A percentile compares a stretch with the other conserved stretches of the same genome.
Conservation (phyloP, 768 basidiomycete species). For the Mycena floridula region DNA sequence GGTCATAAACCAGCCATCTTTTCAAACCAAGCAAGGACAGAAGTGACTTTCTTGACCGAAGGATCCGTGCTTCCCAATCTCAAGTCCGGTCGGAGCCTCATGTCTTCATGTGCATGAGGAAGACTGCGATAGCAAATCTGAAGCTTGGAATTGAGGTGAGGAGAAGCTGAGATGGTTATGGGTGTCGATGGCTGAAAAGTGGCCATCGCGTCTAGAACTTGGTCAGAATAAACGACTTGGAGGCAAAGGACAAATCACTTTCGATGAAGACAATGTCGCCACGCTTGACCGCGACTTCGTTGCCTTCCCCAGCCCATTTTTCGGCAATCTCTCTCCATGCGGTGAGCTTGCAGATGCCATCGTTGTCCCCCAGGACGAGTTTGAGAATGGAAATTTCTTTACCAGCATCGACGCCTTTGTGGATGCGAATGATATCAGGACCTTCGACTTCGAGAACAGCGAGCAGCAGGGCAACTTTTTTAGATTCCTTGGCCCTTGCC, state of each 20-base stretch:
- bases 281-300: constrained; percentile 44
- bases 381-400: constrained; percentile 63
- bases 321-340: constrained; percentile 79
- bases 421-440: constrained; percentile 60
- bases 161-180: constrained; percentile 59
- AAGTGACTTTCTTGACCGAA: constrained; percentile 59
- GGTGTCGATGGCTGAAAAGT: constrained; percentile 37
- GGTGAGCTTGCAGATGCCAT: constrained; percentile 65
- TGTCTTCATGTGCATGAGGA: constrained; percentile 57
- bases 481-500: constrained; percentile 28
- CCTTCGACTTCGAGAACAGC: constrained; percentile 75
- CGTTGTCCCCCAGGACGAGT: constrained; percentile 70
- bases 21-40: constrained; percentile 68
- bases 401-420: constrained; percentile 65
- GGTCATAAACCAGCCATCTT: constrained; percentile 60
- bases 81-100: constrained; percentile 62
- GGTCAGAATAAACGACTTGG: not conserved
- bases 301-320: constrained; percentile 54
- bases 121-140: constrained; percentile 78
- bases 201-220: constrained; percentile 45
- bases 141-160: constrained; percentile 51
- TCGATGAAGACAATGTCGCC: constrained; percentile 71
- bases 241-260: constrained; percentile 40
- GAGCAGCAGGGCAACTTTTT: constrained; percentile 54
- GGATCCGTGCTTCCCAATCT: constrained; percentile 66